Conservation (phyloP, 176 grass and related monocot species). For the Carex cristatella region DNA sequence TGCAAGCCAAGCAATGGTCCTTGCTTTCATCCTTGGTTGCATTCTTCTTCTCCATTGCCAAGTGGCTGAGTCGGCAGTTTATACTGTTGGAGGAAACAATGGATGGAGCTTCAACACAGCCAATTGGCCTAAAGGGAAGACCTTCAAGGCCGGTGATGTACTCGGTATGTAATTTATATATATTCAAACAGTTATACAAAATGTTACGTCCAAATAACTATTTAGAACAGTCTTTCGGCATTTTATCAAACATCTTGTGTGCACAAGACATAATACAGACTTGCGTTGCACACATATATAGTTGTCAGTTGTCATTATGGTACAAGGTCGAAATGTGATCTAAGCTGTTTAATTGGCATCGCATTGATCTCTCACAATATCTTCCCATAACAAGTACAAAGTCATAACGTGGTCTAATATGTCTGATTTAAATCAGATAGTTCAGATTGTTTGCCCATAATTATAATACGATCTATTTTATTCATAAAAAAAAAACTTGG, state of each 20-base stretch:
- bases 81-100: slow-evolving; percentile 54
- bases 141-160: slow-evolving; percentile 75
- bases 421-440: too few species aligned
- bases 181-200: not conserved
- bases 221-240: not conserved
- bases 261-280: not conserved
- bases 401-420: too few species aligned
- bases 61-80: slow-evolving; percentile 52
- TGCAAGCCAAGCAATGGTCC: slow-evolving; percentile 29
- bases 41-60: slow-evolving; percentile 69
- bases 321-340: too few species aligned
- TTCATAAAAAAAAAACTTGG: too few species aligned
- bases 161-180: slow-evolving; percentile 44
- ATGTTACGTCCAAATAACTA: not conserved
- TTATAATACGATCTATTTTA: too few species aligned
- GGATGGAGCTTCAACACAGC: slow-evolving; percentile 57
- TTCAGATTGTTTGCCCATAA: too few species aligned
- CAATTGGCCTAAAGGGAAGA: slow-evolving; percentile 54
- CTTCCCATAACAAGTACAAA: too few species aligned
- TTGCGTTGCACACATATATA: too few species aligned
- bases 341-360: too few species aligned
- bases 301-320: too few species aligned
- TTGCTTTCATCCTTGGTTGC: slow-evolving; percentile 43
- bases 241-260: not conserved
- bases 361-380: too few species aligned